Evolutionary conservation across 2,329 filamentous ascomycete genomes (phyloP).

Genomic region (Aspergillus calidoustus): DNA sequence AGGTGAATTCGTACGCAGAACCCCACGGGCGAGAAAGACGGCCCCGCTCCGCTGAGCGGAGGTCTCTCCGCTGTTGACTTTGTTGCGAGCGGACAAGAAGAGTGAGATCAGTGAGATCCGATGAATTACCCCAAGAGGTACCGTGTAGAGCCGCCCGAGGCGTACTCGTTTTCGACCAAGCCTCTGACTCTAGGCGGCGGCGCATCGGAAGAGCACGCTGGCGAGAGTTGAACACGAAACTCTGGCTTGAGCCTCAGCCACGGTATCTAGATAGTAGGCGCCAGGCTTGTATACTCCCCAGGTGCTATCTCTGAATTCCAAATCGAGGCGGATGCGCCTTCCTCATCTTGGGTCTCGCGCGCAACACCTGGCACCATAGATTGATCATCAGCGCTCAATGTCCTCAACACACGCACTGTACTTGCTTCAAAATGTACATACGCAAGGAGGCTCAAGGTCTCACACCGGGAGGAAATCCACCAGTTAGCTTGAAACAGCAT

Average conservation of each 20-base stretch:
- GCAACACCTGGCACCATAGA: background rate
- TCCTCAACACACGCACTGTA: background rate
- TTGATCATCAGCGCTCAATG: background rate
- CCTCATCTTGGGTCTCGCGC: background rate
- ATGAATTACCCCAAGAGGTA: background rate
- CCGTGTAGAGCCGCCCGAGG: background rate
- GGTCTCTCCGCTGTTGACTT: background rate
- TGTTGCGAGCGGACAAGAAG: background rate
- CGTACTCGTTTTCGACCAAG: background rate
- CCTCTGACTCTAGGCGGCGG: background rate
- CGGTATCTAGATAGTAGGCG: background rate
- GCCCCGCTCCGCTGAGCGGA: slow-evolving; percentile 10
- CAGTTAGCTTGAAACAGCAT: background rate
- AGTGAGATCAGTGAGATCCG: background rate
- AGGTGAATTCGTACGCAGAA: background rate
- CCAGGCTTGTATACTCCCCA: background rate
- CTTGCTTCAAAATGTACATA: background rate
- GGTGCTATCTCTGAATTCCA: background rate
- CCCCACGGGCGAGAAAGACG: background rate
- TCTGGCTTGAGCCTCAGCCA: background rate
- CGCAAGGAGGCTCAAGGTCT: background rate
- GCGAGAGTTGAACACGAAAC: background rate
- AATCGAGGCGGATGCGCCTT: background rate
- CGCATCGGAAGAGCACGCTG: background rate
- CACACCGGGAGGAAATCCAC: background rate